Conservation (phyloP, 2,329 filamentous ascomycete species). For the Uncinocarpus reesii region DNA sequence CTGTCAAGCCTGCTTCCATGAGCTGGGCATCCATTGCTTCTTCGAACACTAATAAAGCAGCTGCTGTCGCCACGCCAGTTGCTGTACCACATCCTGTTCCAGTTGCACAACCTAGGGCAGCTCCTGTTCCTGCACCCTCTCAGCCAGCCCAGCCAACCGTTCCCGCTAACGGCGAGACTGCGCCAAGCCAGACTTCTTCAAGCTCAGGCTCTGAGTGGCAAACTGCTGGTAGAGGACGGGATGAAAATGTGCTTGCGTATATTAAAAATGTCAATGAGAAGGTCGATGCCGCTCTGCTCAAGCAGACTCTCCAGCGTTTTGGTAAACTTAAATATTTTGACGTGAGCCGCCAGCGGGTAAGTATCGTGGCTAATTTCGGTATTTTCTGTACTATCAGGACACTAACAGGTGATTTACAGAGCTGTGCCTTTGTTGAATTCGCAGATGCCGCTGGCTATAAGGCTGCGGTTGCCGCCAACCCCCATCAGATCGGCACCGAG, state of each 20-base stretch:
- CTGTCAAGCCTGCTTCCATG: slow-evolving; percentile 45
- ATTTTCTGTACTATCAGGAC: not conserved
- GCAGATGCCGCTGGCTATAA: slow-evolving; percentile 69
- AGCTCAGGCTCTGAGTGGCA: slow-evolving; percentile 67
- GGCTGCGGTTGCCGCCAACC: slow-evolving; percentile 72
- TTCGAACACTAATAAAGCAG: slow-evolving; percentile 33
- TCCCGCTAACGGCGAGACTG: slow-evolving; percentile 40
- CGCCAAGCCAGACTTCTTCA: slow-evolving; percentile 73
- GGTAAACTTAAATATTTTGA: slow-evolving; percentile 56
- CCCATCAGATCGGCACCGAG: slow-evolving; percentile 72
- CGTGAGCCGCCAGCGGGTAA: slow-evolving; percentile 64
- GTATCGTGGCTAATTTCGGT: slow-evolving; percentile 16
- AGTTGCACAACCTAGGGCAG: slow-evolving; percentile 27
- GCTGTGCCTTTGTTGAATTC: slow-evolving; percentile 95
- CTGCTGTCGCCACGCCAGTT: slow-evolving; percentile 27
- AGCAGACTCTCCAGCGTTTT: slow-evolving; percentile 58
- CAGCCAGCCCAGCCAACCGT: slow-evolving; percentile 27
- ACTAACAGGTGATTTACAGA: slow-evolving; percentile 44
- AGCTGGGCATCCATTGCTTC: slow-evolving; percentile 56
- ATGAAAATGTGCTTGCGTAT: slow-evolving; percentile 73
- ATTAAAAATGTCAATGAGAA: slow-evolving; percentile 93
- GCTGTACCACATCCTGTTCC: slow-evolving; percentile 23
- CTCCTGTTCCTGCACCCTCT: slow-evolving; percentile 27
- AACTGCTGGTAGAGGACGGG: slow-evolving; percentile 63
- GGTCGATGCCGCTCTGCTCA: slow-evolving; percentile 64